Conservation (phyloP, 179 eudicot species). For the Gypsophila paniculata region DNA sequence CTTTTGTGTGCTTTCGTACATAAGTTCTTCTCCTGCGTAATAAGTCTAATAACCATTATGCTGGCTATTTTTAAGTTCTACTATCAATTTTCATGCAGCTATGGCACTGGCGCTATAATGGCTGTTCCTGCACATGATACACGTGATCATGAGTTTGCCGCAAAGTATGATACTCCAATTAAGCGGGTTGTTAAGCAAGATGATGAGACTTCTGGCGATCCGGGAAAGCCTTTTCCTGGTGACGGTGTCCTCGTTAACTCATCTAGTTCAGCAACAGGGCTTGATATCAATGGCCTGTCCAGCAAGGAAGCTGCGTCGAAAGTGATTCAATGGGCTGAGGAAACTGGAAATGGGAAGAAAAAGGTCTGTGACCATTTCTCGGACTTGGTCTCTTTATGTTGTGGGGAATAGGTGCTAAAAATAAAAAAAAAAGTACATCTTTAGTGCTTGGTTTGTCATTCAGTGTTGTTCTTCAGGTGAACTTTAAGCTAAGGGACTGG, state of each 20-base stretch:
- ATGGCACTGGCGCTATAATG: constrained; percentile 99
- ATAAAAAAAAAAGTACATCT: not conserved
- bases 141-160: constrained; percentile 88
- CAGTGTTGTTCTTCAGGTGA: constrained; percentile 50
- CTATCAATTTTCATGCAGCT: constrained; percentile 44
- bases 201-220: constrained; percentile 36
- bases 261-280: constrained; percentile 61
- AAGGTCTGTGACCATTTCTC: constrained; percentile 46
- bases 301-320: constrained; percentile 66
- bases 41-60: constrained; percentile 10
- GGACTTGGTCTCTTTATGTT: constrained; percentile 5
- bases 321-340: constrained; percentile 77
- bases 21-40: not conserved
- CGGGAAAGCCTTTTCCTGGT: constrained; percentile 57
- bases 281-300: constrained; percentile 72
- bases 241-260: constrained; percentile 68
- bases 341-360: constrained; percentile 69
- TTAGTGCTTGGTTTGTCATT: not conserved
- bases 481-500: constrained; percentile 95
- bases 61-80: not conserved
- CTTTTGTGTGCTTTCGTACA: constrained; percentile 1
- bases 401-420: not conserved
- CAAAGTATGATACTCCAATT: constrained; percentile 65
- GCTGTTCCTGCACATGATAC: constrained; percentile 98
- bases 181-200: constrained; percentile 64